A percentile compares a stretch with the other conserved stretches of the same genome.
phyloP scores from a whole-genome alignment of 2,329 filamentous ascomycete species.

The Arthrinium phaeospermum region DNA sequence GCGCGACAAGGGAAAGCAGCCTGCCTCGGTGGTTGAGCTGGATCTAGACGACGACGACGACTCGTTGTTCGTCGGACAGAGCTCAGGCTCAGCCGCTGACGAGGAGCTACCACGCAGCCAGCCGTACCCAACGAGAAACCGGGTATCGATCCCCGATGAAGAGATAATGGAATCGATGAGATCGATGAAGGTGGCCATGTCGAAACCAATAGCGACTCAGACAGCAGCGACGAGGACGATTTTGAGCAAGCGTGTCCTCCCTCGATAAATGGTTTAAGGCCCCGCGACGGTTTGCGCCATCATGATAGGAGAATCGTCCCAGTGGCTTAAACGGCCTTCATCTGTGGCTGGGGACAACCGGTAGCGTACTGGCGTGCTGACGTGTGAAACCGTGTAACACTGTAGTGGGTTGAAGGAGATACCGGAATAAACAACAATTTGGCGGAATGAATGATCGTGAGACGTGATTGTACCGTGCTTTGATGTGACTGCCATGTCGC shows the following conservation, averaged over 20 bases:
- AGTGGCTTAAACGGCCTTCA: not conserved
- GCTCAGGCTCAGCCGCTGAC: not conserved
- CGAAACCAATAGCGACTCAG: not conserved
- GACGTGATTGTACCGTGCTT: not conserved
- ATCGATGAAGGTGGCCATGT: no score
- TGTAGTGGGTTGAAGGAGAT: not conserved
- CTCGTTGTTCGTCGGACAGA: not conserved
- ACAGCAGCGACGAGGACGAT: not conserved
- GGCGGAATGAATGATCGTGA: constrained; percentile 9
- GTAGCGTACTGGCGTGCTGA: no score
- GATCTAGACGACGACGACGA: not conserved
- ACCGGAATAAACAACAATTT: not conserved
- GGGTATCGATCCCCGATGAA: not conserved
- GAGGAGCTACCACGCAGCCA: not conserved
- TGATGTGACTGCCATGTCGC: not conserved
- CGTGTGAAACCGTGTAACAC: not conserved
- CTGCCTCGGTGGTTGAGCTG: not conserved
- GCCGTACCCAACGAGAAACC: constrained; percentile 8
- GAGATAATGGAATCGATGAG: not conserved
- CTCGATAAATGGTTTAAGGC: not conserved
- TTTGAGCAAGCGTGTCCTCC: not conserved
- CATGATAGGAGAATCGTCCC: not conserved
- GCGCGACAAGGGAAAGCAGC: constrained; percentile 13
- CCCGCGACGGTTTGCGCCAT: not conserved
- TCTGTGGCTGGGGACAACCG: not conserved